phyloP scores from a whole-genome alignment of 805 yeast species.

The Candida koratica region DNA sequence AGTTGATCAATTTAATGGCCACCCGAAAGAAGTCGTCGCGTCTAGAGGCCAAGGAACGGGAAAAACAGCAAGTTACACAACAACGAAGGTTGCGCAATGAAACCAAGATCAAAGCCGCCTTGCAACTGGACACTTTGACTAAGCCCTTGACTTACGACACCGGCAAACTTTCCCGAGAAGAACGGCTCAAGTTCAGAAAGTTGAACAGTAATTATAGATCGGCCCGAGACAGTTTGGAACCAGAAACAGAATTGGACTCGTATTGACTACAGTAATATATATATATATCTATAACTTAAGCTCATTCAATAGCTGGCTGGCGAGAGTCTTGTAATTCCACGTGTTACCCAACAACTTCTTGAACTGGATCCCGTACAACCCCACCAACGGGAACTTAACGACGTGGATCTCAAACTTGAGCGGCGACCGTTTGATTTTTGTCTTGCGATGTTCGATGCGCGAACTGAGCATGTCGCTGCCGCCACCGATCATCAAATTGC shows the following conservation, averaged over 20 bases:
- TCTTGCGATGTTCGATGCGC: conserved; percentile 49
- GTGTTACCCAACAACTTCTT: conserved; percentile 91
- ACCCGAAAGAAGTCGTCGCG: conserved; percentile 73
- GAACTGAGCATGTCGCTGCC: conserved; percentile 63
- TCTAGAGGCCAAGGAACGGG: conserved; percentile 58
- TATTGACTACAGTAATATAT: no score
- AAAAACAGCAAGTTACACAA: conserved; percentile 50
- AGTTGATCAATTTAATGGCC: conserved; percentile 58
- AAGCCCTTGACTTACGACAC: conserved; percentile 14
- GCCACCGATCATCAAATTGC: conserved; percentile 44
- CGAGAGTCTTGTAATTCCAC: conserved; percentile 90
- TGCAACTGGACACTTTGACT: conserved; percentile 23
- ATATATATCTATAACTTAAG: conserved; percentile 39
- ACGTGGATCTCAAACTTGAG: conserved; percentile 86
- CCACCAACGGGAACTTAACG: conserved; percentile 87
- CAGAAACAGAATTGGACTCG: background rate
- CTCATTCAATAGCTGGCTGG: conserved; percentile 75
- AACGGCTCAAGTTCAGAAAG: conserved; percentile 31
- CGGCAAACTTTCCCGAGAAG: conserved; percentile 29
- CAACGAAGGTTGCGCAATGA: conserved; percentile 29
- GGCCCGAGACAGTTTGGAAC: background rate
- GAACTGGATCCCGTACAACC: conserved; percentile 90
- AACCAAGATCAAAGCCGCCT: conserved; percentile 42
- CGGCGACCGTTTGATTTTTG: conserved; percentile 41
- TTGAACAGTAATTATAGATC: conserved; percentile 11